phyloP scores from a whole-genome alignment of 2,329 filamentous ascomycete species.

The Pleomassaria siparia region DNA sequence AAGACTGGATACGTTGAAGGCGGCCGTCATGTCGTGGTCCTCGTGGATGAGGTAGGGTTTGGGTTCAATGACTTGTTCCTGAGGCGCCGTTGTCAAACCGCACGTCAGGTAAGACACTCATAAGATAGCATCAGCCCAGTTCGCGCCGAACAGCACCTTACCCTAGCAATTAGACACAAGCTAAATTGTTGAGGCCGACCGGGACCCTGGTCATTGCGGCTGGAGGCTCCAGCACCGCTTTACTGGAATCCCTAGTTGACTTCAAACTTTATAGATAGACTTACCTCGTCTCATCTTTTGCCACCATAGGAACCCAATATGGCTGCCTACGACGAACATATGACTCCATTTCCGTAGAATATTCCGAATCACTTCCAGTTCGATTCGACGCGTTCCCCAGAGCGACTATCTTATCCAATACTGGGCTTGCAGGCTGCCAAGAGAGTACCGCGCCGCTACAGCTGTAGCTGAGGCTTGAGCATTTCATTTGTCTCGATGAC shows the following conservation, averaged over 20 bases:
- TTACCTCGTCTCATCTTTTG: too few relatives aligned
- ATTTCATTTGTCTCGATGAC: neutral
- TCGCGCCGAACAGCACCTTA: neutral
- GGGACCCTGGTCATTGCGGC: constrained; percentile 1
- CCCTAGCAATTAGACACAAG: neutral
- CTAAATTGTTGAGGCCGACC: neutral
- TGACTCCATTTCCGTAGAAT: too few relatives aligned
- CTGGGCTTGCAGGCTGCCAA: constrained; percentile 9
- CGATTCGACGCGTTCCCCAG: neutral
- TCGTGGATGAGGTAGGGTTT: constrained; percentile 48
- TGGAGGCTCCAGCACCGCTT: neutral
- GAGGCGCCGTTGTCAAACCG: neutral
- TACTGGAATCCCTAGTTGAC: neutral
- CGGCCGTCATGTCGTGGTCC: constrained; percentile 46
- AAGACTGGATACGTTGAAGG: constrained; percentile 42
- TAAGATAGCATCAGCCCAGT: neutral
- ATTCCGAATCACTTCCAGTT: too few relatives aligned
- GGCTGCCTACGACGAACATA: neutral
- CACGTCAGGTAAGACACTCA: neutral
- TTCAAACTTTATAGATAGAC: neutral
- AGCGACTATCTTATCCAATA: neutral
- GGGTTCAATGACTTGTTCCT: constrained; percentile 33
- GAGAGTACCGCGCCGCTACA: neutral
- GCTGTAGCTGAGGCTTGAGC: constrained; percentile 1
- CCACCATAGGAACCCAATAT: neutral